Evolutionary conservation across 306 rosid species (phyloP), one percentile per base, ranked within the genome.

Genomic region (Quercus bicolor): DNA sequence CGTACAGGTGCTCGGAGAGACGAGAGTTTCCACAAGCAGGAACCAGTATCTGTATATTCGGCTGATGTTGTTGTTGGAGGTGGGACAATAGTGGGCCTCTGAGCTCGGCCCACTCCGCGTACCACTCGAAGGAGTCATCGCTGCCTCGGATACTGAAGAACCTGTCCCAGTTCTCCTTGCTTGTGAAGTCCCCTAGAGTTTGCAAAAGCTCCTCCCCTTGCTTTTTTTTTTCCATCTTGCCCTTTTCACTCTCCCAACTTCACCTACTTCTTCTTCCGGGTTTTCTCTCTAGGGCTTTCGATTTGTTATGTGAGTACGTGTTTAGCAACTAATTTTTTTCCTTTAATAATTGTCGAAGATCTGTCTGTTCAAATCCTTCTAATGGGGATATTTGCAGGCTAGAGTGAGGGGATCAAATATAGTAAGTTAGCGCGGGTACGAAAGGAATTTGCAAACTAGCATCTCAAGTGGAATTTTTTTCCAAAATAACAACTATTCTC

Each of bases 21-120:
- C 86, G 90, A 51, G 98, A 95, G 82, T 90, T 95, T 1, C 98
- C 98, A 56, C 98, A 95, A 19, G 86, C 98, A 3, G 98, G 98
- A 14, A 95, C 72, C 37, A 95, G 97, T 11, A 95, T 74, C 60
- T 80, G 88, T 57, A 40, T 40, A 40, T 40, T 8, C 45, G 45
- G 45, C 45, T 40, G 45, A 8, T 40, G 45, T 37, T 37, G 43
- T 68, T 66, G 65, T 15, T 12, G 65, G 84, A 59, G 85, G 54
- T 82, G 91, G 29, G 93, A 86, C 64, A 91, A 82, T 40, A 94
- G 88, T 0, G 92, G 92, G 70, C 56, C 72, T 8, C 56, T 26
- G 87, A 95, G 94, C 74, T 92, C 70, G 6, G 87, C 40, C 97
- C 97, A 94, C 68, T 92, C 94, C 10, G 97, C 94, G 82, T 94